Base-by-base conservation (phyloP, 2,329 filamentous ascomycete genomes). In the Beauveria brongniartii region DNA sequence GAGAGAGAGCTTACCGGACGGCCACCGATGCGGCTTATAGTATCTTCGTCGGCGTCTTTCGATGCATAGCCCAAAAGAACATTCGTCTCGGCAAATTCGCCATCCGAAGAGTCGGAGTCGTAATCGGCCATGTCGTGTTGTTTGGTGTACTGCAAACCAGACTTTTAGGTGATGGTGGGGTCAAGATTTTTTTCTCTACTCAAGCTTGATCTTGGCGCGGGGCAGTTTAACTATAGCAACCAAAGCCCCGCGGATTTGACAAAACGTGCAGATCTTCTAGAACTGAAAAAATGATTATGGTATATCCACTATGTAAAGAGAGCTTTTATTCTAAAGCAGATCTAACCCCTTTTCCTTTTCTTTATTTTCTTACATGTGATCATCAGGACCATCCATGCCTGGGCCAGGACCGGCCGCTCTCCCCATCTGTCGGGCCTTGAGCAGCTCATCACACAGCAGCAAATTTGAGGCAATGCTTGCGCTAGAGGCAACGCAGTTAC, bases 351-450 rank as follows among this genome's bases (percentile, higher is more conserved):
- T 70, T 70, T 69, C 69, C 68, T 71, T 68, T 62, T 53, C 30
- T 44, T 61, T 22, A 41, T 47, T 59, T 56, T 63, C 44, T 63
- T 78, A 80, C 77, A 78, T 74, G 72, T 77, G 77, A 71, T 82
- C 75, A 68, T 81, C 79, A 47, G 80, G 80, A 18, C 81, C 84
- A 66, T 87, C 85, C 82, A 86, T 86, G 63, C 83, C 84, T 4
- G 84, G 83, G 7, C 85, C 85, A 2, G 85, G 85, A 24, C 83
- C 83, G 44, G 77, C 81, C 74, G 80, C 76, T 70, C 85, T 79
- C 54, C 83, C 88, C 94, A 99, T 99, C 80, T 99, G 93, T 73
- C 94, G 84, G 64, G 94, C 94, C 82, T 99, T 99, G 69, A 99
- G 81, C 80, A 99, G 83, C 81, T 99, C 94, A 71, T 99, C 94